Conservation (phyloP, 140 eudicot species). For the Stevia rebaudiana region DNA sequence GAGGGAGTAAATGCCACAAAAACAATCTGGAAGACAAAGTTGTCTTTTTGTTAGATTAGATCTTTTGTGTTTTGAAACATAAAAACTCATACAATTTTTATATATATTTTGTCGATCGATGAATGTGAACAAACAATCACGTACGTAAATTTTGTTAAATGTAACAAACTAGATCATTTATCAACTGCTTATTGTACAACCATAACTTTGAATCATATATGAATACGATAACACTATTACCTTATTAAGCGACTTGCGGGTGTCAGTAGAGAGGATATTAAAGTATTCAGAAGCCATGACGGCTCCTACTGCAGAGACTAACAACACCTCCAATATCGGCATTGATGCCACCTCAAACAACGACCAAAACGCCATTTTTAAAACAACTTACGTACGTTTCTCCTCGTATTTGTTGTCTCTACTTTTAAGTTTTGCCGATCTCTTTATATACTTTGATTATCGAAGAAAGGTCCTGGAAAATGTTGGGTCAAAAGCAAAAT, state of each 20-base stretch:
- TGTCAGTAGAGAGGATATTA: constrained; percentile 38
- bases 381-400: neutral
- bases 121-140: too few relatives aligned
- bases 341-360: constrained; percentile 59
- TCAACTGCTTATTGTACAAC: too few relatives aligned
- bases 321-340: constrained; percentile 62
- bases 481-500: constrained; percentile 18
- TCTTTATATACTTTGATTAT: neutral
- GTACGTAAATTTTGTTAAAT: too few relatives aligned
- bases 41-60: neutral
- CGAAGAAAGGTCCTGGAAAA: neutral
- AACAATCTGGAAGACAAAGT: constrained; percentile 48
- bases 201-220: neutral
- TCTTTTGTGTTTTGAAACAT: neutral
- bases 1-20: constrained; percentile 73
- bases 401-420: neutral
- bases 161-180: too few relatives aligned
- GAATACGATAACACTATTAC: constrained; percentile 6
- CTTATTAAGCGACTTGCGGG: constrained; percentile 61
- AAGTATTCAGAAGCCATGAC: constrained; percentile 59
- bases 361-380: constrained; percentile 56
- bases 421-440: neutral
- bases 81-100: neutral
- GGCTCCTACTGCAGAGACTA: constrained; percentile 49
- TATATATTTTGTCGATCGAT: neutral